These are phyloP conservation scores for Rhododendron vialii DNA, from an alignment of 148 eudicot species.

Conservation along the genomic window DNA sequence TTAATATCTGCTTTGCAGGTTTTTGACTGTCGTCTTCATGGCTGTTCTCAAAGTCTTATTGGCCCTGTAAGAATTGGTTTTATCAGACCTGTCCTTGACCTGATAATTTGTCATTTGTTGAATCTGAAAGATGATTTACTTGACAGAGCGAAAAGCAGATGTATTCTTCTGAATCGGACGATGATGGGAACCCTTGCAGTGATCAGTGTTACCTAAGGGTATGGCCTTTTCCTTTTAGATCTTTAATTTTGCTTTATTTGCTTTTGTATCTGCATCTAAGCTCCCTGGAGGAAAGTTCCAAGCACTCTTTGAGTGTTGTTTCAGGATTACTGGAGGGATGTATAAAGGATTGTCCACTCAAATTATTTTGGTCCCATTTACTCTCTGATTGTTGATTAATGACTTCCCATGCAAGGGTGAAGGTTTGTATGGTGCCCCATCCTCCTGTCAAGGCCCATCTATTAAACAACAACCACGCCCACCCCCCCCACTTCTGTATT, in stretches of 20 bases:
- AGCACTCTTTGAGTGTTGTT: neutral
- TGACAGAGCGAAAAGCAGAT: constrained; percentile 63
- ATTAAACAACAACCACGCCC: neutral
- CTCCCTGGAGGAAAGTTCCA: neutral
- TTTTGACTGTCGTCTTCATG: constrained; percentile 93
- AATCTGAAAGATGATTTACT: constrained; percentile 5
- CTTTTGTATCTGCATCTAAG: constrained; percentile 4
- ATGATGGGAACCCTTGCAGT: constrained; percentile 66
- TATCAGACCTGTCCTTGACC: neutral
- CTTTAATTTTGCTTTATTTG: neutral
- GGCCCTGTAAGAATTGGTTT: constrained; percentile 51
- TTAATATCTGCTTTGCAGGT: constrained; percentile 37
- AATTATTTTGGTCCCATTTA: neutral
- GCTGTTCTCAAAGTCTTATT: constrained; percentile 63
- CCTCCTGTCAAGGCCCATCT: neutral
- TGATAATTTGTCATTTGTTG: constrained; percentile 10
- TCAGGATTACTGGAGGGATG: neutral
- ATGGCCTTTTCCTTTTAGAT: constrained; percentile 13
- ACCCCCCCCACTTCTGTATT: neutral
- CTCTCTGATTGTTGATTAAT: neutral
- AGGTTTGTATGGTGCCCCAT: neutral
- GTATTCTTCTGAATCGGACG: constrained; percentile 52
- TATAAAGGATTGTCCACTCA: neutral
- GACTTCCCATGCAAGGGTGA: neutral
- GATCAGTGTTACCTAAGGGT: constrained; percentile 82